Evolutionary conservation across 331 rosid species (phyloP).

Genomic region (Rosa hybrid): DNA sequence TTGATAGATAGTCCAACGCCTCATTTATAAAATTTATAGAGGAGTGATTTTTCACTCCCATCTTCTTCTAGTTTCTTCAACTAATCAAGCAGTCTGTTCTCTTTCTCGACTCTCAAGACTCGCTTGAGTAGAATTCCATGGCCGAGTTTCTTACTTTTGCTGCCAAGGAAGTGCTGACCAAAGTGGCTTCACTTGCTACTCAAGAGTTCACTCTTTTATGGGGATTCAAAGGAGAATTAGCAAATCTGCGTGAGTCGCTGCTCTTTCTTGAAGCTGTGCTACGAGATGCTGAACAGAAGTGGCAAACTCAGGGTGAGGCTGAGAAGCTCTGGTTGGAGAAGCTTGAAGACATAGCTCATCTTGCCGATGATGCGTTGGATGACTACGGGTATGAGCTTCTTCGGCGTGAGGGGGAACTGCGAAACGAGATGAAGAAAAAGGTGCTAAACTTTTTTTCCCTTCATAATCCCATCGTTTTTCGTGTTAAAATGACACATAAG

Average conservation of each 20-base stretch:
- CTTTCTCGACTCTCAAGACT: not conserved
- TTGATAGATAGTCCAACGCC: too few relatives aligned
- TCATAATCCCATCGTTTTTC: slow-evolving; percentile 2
- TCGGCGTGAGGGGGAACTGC: not conserved
- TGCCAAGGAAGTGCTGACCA: not conserved
- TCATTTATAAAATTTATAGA: too few relatives aligned
- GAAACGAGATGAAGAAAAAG: not conserved
- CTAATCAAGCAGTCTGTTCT: not conserved
- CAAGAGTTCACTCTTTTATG: not conserved
- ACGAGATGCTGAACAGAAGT: not conserved
- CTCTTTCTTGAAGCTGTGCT: not conserved
- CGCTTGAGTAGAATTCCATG: not conserved
- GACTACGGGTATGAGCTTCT: slow-evolving; percentile 17
- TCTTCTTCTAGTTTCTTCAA: too few relatives aligned
- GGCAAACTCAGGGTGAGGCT: not conserved
- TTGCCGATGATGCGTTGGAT: slow-evolving; percentile 3
- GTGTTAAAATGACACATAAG: not conserved
- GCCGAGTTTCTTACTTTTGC: not conserved
- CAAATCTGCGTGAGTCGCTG: not conserved
- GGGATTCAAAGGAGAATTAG: not conserved
- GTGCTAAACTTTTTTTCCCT: slow-evolving; percentile 9
- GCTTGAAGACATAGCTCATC: slow-evolving; percentile 10
- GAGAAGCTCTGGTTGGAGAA: not conserved
- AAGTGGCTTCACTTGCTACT: not conserved
- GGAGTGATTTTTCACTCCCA: too few relatives aligned